These are phyloP conservation scores for Chimonanthus salicifolius DNA, from an alignment of 164 flowering plant species.

Conservation along the genomic window DNA sequence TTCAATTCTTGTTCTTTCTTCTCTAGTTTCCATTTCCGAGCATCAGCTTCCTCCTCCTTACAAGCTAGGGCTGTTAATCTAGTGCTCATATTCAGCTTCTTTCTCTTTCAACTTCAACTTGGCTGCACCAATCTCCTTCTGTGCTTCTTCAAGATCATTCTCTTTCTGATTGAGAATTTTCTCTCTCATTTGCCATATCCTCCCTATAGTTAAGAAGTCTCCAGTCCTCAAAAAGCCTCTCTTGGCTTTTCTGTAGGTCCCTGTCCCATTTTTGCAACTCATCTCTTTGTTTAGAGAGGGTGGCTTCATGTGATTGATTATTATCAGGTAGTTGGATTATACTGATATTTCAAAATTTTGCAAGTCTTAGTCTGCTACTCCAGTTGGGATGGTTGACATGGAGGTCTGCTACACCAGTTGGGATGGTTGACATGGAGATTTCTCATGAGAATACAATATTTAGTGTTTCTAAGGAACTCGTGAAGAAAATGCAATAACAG, in stretches of 20 bases:
- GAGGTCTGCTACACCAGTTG: background rate
- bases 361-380: background rate
- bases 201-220: conserved; percentile 56
- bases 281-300: conserved; percentile 57
- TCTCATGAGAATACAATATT: conserved; percentile 20
- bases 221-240: conserved; percentile 49
- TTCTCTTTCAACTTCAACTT: conserved; percentile 33
- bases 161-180: conserved; percentile 46
- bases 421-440: conserved; percentile 22
- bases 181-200: conserved; percentile 58
- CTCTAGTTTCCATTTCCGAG: conserved; percentile 33
- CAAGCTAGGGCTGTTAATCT: background rate
- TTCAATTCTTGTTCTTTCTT: conserved; percentile 47
- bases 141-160: conserved; percentile 48
- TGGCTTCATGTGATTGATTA: conserved; percentile 41
- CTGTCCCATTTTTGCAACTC: conserved; percentile 75
- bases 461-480: too few relatives aligned
- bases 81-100: conserved; percentile 53
- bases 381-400: conserved; percentile 17
- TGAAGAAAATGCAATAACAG: too few relatives aligned
- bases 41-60: conserved; percentile 43
- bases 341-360: background rate
- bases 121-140: conserved; percentile 35
- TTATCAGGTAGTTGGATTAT: background rate
- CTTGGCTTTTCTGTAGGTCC: conserved; percentile 62